Evolutionary conservation across 2,329 filamentous ascomycete genomes (phyloP).

Genomic region (Penicillium sclerotiorum): DNA sequence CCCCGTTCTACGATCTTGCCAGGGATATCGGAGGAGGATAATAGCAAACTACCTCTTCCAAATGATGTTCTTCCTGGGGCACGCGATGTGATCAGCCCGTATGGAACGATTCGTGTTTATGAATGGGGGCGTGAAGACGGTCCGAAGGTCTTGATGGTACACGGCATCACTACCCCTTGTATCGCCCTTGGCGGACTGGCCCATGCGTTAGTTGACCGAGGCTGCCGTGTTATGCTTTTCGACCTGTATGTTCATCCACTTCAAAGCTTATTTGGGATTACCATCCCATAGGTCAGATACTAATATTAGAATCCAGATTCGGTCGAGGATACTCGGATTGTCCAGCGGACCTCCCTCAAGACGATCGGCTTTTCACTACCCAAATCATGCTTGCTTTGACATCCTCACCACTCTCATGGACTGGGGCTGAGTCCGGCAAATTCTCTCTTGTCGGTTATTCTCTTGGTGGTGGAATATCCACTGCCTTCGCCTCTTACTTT

Average conservation of each 20-base stretch:
- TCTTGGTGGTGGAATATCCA: slow-evolving; percentile 73
- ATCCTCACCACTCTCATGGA: slow-evolving; percentile 72
- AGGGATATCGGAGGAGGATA: slow-evolving; percentile 39
- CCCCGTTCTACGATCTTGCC: slow-evolving; percentile 40
- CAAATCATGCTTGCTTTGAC: slow-evolving; percentile 72
- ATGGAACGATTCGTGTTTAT: slow-evolving; percentile 72
- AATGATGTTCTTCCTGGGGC: slow-evolving; percentile 64
- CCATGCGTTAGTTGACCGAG: slow-evolving; percentile 63
- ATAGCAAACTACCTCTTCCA: slow-evolving; percentile 62
- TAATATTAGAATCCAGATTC: slow-evolving; percentile 30
- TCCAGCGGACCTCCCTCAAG: slow-evolving; percentile 67
- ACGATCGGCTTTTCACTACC: slow-evolving; percentile 70
- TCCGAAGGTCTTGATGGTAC: slow-evolving; percentile 72
- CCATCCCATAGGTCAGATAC: not conserved
- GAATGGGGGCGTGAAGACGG: slow-evolving; percentile 78
- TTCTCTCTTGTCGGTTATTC: slow-evolving; percentile 80
- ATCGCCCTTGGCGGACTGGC: slow-evolving; percentile 69
- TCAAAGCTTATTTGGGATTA: not conserved
- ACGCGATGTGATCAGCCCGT: slow-evolving; percentile 63
- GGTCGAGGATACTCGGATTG: slow-evolving; percentile 77
- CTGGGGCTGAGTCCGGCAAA: slow-evolving; percentile 48
- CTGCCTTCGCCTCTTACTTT: slow-evolving; percentile 70
- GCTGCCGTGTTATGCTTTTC: slow-evolving; percentile 79
- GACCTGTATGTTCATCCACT: slow-evolving; percentile 51
- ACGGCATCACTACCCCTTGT: slow-evolving; percentile 80